These are phyloP conservation scores for Citrus reticulata DNA, from an alignment of 345 rosid genomes.

Conservation along the genomic window DNA sequence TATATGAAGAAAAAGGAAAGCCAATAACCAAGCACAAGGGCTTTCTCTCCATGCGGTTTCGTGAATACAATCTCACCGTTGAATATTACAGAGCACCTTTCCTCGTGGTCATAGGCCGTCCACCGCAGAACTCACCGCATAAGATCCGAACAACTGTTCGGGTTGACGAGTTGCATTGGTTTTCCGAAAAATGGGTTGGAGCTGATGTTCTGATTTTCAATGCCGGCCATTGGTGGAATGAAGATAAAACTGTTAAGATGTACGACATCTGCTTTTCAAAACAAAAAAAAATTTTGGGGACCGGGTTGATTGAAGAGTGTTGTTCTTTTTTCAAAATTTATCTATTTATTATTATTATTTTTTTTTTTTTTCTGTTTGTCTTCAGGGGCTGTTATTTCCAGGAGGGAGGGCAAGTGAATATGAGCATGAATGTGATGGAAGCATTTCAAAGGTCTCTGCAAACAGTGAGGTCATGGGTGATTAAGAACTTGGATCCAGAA, in stretches of 20 bases:
- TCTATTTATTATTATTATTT: too few relatives aligned
- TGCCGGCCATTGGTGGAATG: conserved; percentile 88
- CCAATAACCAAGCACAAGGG: conserved; percentile 84
- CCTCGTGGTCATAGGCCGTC: conserved; percentile 53
- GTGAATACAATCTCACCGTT: conserved; percentile 61
- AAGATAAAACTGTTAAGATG: conserved; percentile 55
- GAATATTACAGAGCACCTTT: conserved; percentile 82
- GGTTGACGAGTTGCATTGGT: conserved; percentile 68
- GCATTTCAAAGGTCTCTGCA: conserved; percentile 64
- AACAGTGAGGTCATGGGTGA: conserved; percentile 66
- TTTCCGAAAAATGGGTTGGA: conserved; percentile 55
- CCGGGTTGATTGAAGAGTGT: too few relatives aligned
- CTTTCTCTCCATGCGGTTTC: conserved; percentile 72
- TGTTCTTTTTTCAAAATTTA: too few relatives aligned
- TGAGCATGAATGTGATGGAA: conserved; percentile 59
- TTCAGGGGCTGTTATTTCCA: conserved; percentile 70
- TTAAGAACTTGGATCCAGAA: conserved; percentile 38
- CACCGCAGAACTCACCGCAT: conserved; percentile 42
- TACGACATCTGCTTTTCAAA: neutral
- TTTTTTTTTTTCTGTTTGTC: too few relatives aligned
- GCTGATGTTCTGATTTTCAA: conserved; percentile 74
- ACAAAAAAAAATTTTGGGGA: neutral
- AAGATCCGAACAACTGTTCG: conserved; percentile 42
- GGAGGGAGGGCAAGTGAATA: conserved; percentile 57
- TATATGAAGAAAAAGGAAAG: conserved; percentile 65